phyloP scores from a whole-genome alignment of 768 basidiomycete species.

The Naganishia vaughanmartiniae region DNA sequence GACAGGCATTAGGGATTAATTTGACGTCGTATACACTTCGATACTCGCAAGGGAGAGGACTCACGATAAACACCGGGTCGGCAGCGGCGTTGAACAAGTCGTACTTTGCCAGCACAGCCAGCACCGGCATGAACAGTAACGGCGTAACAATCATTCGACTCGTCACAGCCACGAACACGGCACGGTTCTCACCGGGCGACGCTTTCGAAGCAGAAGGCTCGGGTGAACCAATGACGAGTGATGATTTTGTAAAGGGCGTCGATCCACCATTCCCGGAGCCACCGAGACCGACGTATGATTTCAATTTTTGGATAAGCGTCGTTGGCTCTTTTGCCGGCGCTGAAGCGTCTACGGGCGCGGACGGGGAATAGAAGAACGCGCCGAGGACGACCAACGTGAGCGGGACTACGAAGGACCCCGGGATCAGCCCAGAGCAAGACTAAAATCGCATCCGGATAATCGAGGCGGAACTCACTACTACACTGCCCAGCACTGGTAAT shows the following conservation, averaged over 20 bases:
- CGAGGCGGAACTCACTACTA: slow-evolving; percentile 42
- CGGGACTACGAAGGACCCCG: slow-evolving; percentile 61
- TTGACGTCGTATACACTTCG: too few species aligned
- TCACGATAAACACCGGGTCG: slow-evolving; percentile 64
- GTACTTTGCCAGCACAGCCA: slow-evolving; percentile 62
- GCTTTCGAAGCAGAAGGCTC: slow-evolving; percentile 14
- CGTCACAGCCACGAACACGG: slow-evolving; percentile 76
- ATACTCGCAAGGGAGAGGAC: slow-evolving; percentile 51
- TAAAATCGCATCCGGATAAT: too few species aligned
- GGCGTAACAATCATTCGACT: slow-evolving; percentile 86
- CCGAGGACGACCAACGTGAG: slow-evolving; percentile 87
- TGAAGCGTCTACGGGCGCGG: slow-evolving; percentile 22
- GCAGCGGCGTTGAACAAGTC: slow-evolving; percentile 52
- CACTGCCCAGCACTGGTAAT: slow-evolving; percentile 51
- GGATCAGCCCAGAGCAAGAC: background rate
- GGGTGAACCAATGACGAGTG: background rate
- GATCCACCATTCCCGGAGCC: slow-evolving; percentile 31
- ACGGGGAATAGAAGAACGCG: slow-evolving; percentile 71
- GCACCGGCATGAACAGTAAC: slow-evolving; percentile 69
- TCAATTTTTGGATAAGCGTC: slow-evolving; percentile 22
- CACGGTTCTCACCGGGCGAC: slow-evolving; percentile 68
- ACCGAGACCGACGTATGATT: slow-evolving; percentile 14
- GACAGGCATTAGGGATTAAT: background rate
- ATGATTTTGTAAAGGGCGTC: background rate
- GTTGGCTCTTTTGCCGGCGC: background rate